A percentile compares a stretch with the other conserved stretches of the same genome.
Conservation (phyloP, 108 stramenopile species). For the Nitzschia putrida region DNA sequence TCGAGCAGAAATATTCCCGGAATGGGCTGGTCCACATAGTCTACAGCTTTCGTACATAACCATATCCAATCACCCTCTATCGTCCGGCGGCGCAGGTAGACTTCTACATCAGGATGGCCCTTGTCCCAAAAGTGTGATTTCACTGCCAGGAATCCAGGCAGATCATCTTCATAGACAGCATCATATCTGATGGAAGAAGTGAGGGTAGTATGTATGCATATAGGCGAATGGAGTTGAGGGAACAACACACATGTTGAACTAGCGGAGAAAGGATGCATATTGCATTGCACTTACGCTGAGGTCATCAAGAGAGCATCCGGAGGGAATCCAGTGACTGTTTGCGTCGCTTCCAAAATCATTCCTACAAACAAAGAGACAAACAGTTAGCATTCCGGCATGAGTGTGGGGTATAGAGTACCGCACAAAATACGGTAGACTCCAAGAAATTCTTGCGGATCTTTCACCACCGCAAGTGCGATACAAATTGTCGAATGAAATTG, state of each 20-base stretch:
- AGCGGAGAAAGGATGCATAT: background rate
- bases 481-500: background rate
- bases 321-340: conserved; percentile 78
- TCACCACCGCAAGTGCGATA: background rate
- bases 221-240: too few relatives aligned
- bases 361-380: conserved; percentile 36
- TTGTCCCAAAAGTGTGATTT: conserved; percentile 87
- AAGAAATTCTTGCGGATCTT: background rate
- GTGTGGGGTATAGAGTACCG: background rate
- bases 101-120: conserved; percentile 72
- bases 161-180: conserved; percentile 74
- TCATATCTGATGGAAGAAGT: conserved; percentile 50
- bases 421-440: background rate
- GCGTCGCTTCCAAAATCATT: conserved; percentile 80
- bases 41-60: conserved; percentile 70
- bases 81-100: conserved; percentile 63
- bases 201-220: background rate
- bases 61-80: conserved; percentile 76
- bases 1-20: conserved; percentile 71
- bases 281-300: conserved; percentile 62
- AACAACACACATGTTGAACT: background rate
- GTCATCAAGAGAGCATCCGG: conserved; percentile 80
- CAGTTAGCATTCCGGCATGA: background rate
- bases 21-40: conserved; percentile 64
- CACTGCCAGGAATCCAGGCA: conserved; percentile 70